Conservation (phyloP, 176 grass and related monocot species). For the Leersia perrieri region DNA sequence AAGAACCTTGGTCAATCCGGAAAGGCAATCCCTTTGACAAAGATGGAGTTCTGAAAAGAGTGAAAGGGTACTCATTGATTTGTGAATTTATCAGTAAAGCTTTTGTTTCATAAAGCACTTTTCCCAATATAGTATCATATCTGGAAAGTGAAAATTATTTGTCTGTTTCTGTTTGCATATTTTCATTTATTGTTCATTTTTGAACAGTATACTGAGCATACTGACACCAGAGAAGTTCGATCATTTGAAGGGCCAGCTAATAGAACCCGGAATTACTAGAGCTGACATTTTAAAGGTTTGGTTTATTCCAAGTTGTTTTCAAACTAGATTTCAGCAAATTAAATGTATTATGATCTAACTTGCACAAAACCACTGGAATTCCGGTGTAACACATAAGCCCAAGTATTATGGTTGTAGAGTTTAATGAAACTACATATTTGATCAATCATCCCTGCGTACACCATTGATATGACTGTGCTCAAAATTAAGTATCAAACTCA, state of each 20-base stretch:
- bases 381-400: too few species aligned
- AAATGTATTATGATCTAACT: too few species aligned
- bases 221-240: conserved; percentile 56
- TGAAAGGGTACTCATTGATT: conserved; percentile 55
- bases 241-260: conserved; percentile 43
- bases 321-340: too few species aligned
- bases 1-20: conserved; percentile 47
- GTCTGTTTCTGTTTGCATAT: neutral
- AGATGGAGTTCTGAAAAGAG: conserved; percentile 47
- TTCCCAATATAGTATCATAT: too few species aligned
- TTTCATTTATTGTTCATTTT: neutral
- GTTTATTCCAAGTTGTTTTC: neutral
- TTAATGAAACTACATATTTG: too few species aligned
- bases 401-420: too few species aligned
- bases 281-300: conserved; percentile 47
- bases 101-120: neutral
- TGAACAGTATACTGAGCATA: conserved; percentile 45
- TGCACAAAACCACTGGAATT: too few species aligned
- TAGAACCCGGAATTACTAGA: conserved; percentile 47
- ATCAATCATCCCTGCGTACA: too few species aligned
- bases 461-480: too few species aligned
- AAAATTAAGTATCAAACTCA: too few species aligned
- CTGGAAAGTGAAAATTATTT: too few species aligned
- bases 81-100: neutral
- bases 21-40: conserved; percentile 46